phyloP scores from a whole-genome alignment of 257 asterid species.

The Striga asiatica region DNA sequence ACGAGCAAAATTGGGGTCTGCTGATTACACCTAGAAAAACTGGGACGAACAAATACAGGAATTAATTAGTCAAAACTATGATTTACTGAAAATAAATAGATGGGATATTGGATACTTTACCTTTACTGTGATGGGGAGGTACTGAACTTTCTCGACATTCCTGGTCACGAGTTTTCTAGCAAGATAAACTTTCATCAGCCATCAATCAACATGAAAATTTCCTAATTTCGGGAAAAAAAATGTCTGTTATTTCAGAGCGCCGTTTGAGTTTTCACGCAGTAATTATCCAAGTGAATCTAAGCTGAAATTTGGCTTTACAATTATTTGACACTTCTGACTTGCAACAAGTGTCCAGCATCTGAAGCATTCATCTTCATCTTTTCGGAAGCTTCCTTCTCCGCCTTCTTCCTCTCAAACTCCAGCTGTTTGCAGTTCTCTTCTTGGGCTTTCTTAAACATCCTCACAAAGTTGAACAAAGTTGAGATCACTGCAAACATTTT shows the following conservation, averaged over 20 bases:
- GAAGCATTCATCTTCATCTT: conserved; percentile 33
- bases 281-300: background rate
- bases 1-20: conserved; percentile 9
- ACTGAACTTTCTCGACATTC: background rate
- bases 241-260: background rate
- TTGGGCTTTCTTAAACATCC: conserved; percentile 71
- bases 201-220: background rate
- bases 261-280: background rate
- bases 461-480: conserved; percentile 68
- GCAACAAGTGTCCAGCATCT: conserved; percentile 29
- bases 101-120: too few relatives aligned
- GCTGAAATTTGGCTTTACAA: background rate
- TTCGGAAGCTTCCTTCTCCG: conserved; percentile 74
- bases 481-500: conserved; percentile 43
- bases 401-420: conserved; percentile 75
- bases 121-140: background rate
- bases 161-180: background rate
- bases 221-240: background rate
- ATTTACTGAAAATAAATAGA: too few relatives aligned
- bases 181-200: background rate
- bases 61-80: background rate
- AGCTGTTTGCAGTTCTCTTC: conserved; percentile 84
- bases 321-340: conserved; percentile 26
- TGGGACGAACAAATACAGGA: background rate
- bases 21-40: conserved; percentile 21